Evolutionary conservation across 305 asterid species (phyloP), one percentile per base, ranked within the genome.

Genomic region (Petunia hybrid): DNA sequence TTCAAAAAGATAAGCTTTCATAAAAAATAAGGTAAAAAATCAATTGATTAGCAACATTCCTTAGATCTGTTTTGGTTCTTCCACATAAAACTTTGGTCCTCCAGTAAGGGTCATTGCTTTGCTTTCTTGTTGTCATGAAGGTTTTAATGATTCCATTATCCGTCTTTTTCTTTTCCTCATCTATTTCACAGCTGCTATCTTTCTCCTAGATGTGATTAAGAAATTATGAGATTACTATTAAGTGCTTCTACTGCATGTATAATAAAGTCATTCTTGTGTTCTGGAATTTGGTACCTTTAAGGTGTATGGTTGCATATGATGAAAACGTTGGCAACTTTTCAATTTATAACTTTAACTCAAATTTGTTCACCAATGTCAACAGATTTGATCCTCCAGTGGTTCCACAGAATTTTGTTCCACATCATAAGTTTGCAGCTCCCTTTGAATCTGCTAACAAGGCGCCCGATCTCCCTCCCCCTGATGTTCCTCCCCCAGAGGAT

Each of bases 351-450:
- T 36, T 63, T 53, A 36, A 53, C 64, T 53, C n/a, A 67, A 53
- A 53, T 53, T 53, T 74, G 8, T 36, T 74, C 64, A 53, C 39
- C 64, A 51, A 38, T 38, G 38, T 53, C 61, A 59, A 80, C 93
- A 96, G 99, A 87, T 94, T 91, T 81, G 91, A 83, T 82, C 92
- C 97, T 88, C 99, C 98, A 82, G 85, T 86, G 80, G 84, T 96
- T 83, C 99, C 98, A 1, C 87, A 87, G 86, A 89, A 90, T 88
- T 96, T 92, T 86, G 88, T 89, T 81, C 97, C 95, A 76, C 90
- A 53, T 77, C 98, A 96, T 73, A 91, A 92, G 89, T 96, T 93
- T 88, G 83, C 89, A 43, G 86, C 90, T 65, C 84, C 97, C 53
- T 85, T 84, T 80, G 94, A 86, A 55, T 82, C 71, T 80, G 93